Evolutionary conservation across 1,284 basidiomycete species (phyloP).

Genomic region (Microbotryum violaceum): DNA sequence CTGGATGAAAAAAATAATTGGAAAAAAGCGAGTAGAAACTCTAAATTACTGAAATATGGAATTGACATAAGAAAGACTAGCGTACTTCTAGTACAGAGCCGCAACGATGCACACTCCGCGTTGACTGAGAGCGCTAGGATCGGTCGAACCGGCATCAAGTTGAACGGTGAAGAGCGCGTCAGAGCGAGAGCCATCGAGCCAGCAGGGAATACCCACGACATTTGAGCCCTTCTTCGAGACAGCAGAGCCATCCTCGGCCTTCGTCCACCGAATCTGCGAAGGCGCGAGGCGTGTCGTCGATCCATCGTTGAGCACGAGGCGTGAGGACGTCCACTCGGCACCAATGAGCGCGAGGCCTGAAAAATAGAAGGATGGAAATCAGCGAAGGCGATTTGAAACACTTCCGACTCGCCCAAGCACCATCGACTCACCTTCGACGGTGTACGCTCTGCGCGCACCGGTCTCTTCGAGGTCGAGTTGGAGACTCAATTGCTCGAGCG

Average conservation of each 20-base stretch:
- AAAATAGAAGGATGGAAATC: slow-evolving; percentile 7
- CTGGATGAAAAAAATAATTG: too few relatives aligned
- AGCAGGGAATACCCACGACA: slow-evolving; percentile 14
- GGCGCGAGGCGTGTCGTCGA: slow-evolving; percentile 64
- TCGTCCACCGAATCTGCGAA: slow-evolving; percentile 72
- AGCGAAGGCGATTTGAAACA: neutral
- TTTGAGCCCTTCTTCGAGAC: neutral
- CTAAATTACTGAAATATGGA: too few relatives aligned
- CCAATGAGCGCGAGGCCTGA: slow-evolving; percentile 78
- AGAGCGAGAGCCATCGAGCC: slow-evolving; percentile 30
- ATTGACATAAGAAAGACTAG: neutral
- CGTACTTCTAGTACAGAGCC: slow-evolving; percentile 6
- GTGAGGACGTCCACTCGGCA: slow-evolving; percentile 61
- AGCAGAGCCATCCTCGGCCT: slow-evolving; percentile 23
- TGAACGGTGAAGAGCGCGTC: slow-evolving; percentile 57
- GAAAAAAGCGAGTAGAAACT: too few relatives aligned
- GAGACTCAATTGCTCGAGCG: slow-evolving; percentile 77
- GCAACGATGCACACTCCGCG: slow-evolving; percentile 24
- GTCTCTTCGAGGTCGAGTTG: slow-evolving; percentile 70
- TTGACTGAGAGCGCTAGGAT: slow-evolving; percentile 21
- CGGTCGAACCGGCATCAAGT: slow-evolving; percentile 70
- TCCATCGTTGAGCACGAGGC: slow-evolving; percentile 70
- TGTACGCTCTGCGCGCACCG: slow-evolving; percentile 64
- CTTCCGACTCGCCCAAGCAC: neutral
- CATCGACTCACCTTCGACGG: slow-evolving; percentile 64